These are phyloP conservation scores for Musa acuminata DNA, from an alignment of 176 grass and related monocot genomes.

Conservation along the genomic window DNA sequence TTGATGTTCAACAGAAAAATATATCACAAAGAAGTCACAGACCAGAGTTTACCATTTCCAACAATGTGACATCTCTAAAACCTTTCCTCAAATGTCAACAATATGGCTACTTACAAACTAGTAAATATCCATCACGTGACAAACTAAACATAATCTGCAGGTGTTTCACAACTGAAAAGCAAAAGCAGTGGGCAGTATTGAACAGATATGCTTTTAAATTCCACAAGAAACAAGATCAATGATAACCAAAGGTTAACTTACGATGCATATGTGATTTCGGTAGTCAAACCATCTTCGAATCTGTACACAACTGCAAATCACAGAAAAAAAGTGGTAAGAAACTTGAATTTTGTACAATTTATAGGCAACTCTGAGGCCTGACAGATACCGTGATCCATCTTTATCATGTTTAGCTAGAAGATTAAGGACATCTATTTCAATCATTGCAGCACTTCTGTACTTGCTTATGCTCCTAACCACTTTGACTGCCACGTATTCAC, in stretches of 20 bases:
- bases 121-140: not conserved
- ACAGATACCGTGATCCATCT: conserved; percentile 55
- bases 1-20: not conserved
- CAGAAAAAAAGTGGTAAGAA: conserved; percentile 9
- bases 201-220: not conserved
- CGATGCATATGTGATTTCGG: conserved; percentile 92
- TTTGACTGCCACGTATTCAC: conserved; percentile 83
- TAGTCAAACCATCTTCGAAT: conserved; percentile 98
- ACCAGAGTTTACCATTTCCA: not conserved
- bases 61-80: not conserved
- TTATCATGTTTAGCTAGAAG: conserved; percentile 61
- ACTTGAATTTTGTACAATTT: conserved; percentile 6
- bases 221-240: conserved; percentile 17
- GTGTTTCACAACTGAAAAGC: too few species aligned
- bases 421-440: conserved; percentile 81
- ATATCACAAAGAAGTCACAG: not conserved
- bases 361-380: conserved; percentile 1
- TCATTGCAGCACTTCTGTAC: conserved; percentile 74
- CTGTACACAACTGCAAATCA: conserved; percentile 65
- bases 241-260: conserved; percentile 34
- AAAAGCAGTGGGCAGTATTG: not conserved
- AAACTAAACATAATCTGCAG: not conserved
- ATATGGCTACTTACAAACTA: not conserved
- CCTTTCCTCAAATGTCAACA: not conserved
- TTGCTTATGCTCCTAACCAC: conserved; percentile 79